Conservation (phyloP, 1,139 yeast genomes). For the Pichia sp. region DNA sequence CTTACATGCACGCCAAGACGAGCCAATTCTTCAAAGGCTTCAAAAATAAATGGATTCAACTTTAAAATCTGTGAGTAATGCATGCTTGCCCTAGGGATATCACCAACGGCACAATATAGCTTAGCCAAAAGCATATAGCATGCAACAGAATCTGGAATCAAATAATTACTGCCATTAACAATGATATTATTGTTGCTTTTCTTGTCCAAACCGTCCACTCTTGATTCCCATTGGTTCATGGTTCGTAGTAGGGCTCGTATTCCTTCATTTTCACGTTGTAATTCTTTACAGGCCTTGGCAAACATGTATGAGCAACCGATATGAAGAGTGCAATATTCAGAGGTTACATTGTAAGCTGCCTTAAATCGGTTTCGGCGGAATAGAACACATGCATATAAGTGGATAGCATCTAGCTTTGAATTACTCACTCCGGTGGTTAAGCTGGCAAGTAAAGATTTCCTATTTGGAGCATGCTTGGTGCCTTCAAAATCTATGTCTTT, state of each 20-base stretch:
- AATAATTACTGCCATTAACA: conserved; percentile 19
- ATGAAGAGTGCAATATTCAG: conserved; percentile 39
- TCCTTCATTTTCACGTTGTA: conserved; percentile 60
- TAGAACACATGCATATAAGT: conserved; percentile 61
- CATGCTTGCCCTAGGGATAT: conserved; percentile 58
- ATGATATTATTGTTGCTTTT: conserved; percentile 3
- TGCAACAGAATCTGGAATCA: conserved; percentile 62
- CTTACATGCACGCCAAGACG: conserved; percentile 65
- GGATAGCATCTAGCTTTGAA: conserved; percentile 48
- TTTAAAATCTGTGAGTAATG: conserved; percentile 66
- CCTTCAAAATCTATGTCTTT: conserved; percentile 3
- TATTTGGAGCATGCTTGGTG: conserved; percentile 1
- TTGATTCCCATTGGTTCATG: conserved; percentile 32
- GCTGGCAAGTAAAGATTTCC: background rate
- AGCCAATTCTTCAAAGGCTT: conserved; percentile 76
- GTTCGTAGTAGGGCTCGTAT: conserved; percentile 51
- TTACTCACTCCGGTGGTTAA: background rate
- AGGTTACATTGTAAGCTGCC: conserved; percentile 51
- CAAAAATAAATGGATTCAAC: conserved; percentile 78
- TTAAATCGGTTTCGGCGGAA: conserved; percentile 53
- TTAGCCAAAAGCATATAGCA: conserved; percentile 68
- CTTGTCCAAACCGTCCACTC: conserved; percentile 1
- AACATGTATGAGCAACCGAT: conserved; percentile 69
- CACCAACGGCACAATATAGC: conserved; percentile 55
- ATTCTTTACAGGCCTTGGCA: conserved; percentile 58